phyloP scores from a whole-genome alignment of 257 asterid genomes.

The Gynochthodes officinalis region DNA sequence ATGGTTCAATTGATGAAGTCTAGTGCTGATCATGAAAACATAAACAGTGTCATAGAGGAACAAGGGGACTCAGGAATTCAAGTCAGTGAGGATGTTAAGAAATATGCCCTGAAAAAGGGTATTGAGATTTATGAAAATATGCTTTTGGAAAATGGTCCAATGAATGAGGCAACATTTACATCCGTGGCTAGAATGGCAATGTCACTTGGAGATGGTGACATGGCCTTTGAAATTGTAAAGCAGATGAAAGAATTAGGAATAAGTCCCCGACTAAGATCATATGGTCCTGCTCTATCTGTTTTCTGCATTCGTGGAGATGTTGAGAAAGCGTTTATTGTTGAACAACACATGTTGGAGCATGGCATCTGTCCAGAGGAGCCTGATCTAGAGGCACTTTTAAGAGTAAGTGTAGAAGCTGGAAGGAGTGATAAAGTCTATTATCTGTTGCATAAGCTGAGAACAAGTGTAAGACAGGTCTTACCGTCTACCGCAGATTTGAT shows the following conservation, averaged over 20 bases:
- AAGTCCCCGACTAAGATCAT: constrained; percentile 67
- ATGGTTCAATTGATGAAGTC: constrained; percentile 48
- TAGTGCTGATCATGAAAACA: constrained; percentile 16
- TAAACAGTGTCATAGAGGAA: constrained; percentile 19
- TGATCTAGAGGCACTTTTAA: constrained; percentile 62
- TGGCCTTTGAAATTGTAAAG: constrained; percentile 69
- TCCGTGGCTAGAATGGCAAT: constrained; percentile 84
- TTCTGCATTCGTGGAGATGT: constrained; percentile 62
- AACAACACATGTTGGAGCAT: constrained; percentile 64
- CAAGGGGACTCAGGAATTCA: constrained; percentile 34
- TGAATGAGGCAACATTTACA: constrained; percentile 80
- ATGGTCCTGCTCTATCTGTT: constrained; percentile 71
- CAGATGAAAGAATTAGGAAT: constrained; percentile 64
- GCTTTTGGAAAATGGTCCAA: constrained; percentile 52
- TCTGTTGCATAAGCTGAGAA: constrained; percentile 69
- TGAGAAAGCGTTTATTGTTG: constrained; percentile 70
- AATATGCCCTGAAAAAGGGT: constrained; percentile 56
- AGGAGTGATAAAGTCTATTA: constrained; percentile 67
- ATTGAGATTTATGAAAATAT: constrained; percentile 56
- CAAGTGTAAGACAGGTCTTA: constrained; percentile 65
- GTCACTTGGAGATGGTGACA: constrained; percentile 69
- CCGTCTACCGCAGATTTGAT: constrained; percentile 61
- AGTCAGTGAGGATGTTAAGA: constrained; percentile 55
- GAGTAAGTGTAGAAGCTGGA: constrained; percentile 55
- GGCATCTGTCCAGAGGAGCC: constrained; percentile 79